Conservation (phyloP, 2,329 filamentous ascomycete genomes). For the Herpotrichia juniperi region DNA sequence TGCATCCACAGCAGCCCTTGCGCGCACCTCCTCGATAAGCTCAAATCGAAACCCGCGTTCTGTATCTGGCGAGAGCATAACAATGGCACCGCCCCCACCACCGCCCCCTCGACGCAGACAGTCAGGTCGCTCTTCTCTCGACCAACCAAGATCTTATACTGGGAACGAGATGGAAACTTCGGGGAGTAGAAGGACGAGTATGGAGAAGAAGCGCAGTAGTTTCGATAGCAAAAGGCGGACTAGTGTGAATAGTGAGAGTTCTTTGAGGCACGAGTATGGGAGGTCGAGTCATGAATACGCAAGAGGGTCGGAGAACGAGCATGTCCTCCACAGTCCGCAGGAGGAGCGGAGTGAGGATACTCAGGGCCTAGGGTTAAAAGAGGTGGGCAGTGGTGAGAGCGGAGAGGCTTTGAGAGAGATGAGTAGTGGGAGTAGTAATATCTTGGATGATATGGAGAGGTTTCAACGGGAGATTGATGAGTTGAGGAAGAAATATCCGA, state of each 20-base stretch:
- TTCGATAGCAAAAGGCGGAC: slow-evolving; percentile 38
- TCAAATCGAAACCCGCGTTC: slow-evolving; percentile 33
- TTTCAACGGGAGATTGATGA: slow-evolving; percentile 48
- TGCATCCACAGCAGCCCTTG: slow-evolving; percentile 16
- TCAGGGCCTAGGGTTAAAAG: background rate
- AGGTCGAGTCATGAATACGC: slow-evolving; percentile 32
- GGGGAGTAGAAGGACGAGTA: slow-evolving; percentile 35
- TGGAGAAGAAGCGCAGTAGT: slow-evolving; percentile 30
- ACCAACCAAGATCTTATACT: too few species aligned
- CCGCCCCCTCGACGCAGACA: slow-evolving; percentile 41
- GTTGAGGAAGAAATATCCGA: slow-evolving; percentile 35
- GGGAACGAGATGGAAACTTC: too few species aligned
- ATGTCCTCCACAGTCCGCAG: slow-evolving; percentile 31
- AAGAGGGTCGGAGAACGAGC: slow-evolving; percentile 26
- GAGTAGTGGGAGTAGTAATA: slow-evolving; percentile 17
- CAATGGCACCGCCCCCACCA: slow-evolving; percentile 35
- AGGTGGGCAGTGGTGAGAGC: slow-evolving; percentile 11
- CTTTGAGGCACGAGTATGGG: slow-evolving; percentile 28
- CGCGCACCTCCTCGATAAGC: slow-evolving; percentile 33
- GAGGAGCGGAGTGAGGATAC: slow-evolving; percentile 29
- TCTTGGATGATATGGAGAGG: slow-evolving; percentile 47
- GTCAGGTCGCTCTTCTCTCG: slow-evolving; percentile 39
- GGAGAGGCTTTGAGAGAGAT: background rate
- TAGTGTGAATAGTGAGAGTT: slow-evolving; percentile 41
- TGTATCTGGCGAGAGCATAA: slow-evolving; percentile 33